A percentile compares a stretch with the other conserved stretches of the same genome.
phyloP scores from a whole-genome alignment of 805 yeast species.

The Ogataea kodamae region DNA sequence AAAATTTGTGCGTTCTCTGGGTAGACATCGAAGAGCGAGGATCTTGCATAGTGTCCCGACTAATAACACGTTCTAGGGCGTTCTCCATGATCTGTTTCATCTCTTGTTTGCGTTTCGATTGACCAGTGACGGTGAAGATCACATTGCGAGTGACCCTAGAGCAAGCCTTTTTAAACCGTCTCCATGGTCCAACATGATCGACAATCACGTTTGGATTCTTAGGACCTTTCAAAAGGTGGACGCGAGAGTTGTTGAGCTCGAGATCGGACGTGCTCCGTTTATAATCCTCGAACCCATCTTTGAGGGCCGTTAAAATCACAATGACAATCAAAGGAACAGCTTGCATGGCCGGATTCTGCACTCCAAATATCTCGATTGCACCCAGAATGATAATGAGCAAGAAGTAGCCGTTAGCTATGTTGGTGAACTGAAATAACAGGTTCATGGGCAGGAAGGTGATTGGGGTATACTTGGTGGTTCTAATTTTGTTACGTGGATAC shows the following conservation, averaged over 20 bases:
- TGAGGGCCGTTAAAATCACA: conserved; percentile 67
- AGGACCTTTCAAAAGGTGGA: conserved; percentile 53
- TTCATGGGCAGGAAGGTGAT: conserved; percentile 56
- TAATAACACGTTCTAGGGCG: conserved; percentile 14
- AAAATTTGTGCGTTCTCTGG: conserved; percentile 15
- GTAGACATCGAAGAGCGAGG: conserved; percentile 17
- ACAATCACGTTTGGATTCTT: conserved; percentile 54
- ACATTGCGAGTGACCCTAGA: conserved; percentile 32
- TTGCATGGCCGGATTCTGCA: conserved; percentile 64
- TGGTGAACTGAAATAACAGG: conserved; percentile 49
- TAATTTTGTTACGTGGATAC: conserved; percentile 54
- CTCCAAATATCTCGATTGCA: conserved; percentile 69
- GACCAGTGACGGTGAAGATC: conserved; percentile 8
- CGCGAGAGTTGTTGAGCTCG: conserved; percentile 64
- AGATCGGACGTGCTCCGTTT: conserved; percentile 60
- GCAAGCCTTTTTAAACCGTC: conserved; percentile 57
- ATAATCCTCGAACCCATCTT: conserved; percentile 77
- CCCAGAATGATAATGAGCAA: conserved; percentile 53
- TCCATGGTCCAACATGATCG: conserved; percentile 60
- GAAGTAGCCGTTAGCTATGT: conserved; percentile 60
- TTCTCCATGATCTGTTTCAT: conserved; percentile 3
- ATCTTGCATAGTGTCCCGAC: not conserved
- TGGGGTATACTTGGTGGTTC: conserved; percentile 64
- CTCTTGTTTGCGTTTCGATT: conserved; percentile 9
- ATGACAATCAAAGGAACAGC: conserved; percentile 81